phyloP scores from a whole-genome alignment of 169 alveolate species.

The Cystoisospora suis region DNA sequence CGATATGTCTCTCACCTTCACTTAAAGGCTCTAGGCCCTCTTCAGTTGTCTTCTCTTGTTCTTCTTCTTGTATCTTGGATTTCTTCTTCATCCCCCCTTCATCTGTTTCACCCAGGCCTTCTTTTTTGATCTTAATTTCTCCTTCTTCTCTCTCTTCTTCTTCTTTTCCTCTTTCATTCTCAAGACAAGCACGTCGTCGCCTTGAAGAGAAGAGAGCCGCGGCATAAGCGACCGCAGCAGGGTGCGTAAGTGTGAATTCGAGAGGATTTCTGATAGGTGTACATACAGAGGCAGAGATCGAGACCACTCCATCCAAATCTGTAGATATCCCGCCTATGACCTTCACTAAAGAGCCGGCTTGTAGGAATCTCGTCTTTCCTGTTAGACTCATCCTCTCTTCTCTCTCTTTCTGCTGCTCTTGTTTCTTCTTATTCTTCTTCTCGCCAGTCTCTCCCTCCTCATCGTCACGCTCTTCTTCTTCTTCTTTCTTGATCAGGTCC shows the following conservation, averaged over 20 bases:
- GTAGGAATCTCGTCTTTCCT: not conserved
- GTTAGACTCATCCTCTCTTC: not conserved
- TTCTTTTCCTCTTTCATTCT: not conserved
- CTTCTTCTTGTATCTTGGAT: too few species aligned
- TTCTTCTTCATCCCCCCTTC: too few species aligned
- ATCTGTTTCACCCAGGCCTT: not conserved
- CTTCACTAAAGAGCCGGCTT: not conserved
- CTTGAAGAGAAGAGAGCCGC: slow-evolving; percentile 22
- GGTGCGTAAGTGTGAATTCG: slow-evolving; percentile 4
- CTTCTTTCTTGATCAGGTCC: not conserved
- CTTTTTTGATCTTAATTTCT: not conserved
- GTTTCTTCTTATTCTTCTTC: not conserved
- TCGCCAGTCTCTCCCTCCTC: not conserved
- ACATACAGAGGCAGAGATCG: not conserved
- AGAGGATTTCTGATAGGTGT: slow-evolving; percentile 7
- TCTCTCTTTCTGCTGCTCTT: not conserved
- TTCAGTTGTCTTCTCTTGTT: too few species aligned
- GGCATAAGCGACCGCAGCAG: slow-evolving; percentile 18
- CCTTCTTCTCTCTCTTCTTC: not conserved
- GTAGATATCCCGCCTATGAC: not conserved
- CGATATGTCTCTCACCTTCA: too few species aligned
- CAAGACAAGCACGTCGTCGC: not conserved
- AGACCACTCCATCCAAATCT: slow-evolving; percentile 11
- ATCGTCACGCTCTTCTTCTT: not conserved
- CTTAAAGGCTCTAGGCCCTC: too few species aligned